Base-by-base conservation (phyloP, 208 protist species). In the Porcisia hertigi region DNA sequence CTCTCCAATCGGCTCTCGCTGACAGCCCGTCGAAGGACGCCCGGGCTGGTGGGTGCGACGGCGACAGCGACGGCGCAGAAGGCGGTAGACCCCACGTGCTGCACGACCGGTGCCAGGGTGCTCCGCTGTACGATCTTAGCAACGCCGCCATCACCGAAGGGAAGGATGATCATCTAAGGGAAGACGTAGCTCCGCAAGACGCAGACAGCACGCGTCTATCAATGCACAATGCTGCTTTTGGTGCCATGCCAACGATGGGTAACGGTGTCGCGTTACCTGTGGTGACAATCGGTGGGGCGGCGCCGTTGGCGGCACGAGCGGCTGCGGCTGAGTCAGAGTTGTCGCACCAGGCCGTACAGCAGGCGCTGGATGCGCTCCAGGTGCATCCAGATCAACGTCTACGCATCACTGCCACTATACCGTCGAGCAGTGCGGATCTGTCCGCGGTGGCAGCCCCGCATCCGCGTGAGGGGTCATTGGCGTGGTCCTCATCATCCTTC, bases 51-150 rank as follows among this genome's bases (percentile, higher is more conserved):
- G 14, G 23, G 9, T 6, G 39, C 11, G n/a, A 69, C 64, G 64
- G 53, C 64, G n/a, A 69, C 43, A 16, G 47, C 25, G 66, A 73
- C n/a, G n/a, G n/a, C n/a, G n/a, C n/a, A 18, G 1, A 23, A n/a
- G n/a, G 36, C 55, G 69, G 69, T 43, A 12, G 20, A 36, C 59
- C 36, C 5, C 20, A n/a, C 36, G 55, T 64, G 55, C 69, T 39
- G 23, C 30, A 43, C n/a, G 3, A 57, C 69, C 59, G 69, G 69
- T 8, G 36, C 18, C 20, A 54, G 9, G 25, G 69, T 8, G 79
- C 73, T 9, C 73, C 73, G 20, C 73, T 83, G 43, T 83, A 83
- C 69, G 73, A 79, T 60, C 52, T 63, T 18, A 79, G 73, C 59
- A 83, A 79, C 69, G 62, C 79, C 9, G 69, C 69, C 23, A 73